These are phyloP conservation scores for Trichoderma sp. DNA, from an alignment of 2,329 filamentous ascomycete genomes.

Conservation along the genomic window DNA sequence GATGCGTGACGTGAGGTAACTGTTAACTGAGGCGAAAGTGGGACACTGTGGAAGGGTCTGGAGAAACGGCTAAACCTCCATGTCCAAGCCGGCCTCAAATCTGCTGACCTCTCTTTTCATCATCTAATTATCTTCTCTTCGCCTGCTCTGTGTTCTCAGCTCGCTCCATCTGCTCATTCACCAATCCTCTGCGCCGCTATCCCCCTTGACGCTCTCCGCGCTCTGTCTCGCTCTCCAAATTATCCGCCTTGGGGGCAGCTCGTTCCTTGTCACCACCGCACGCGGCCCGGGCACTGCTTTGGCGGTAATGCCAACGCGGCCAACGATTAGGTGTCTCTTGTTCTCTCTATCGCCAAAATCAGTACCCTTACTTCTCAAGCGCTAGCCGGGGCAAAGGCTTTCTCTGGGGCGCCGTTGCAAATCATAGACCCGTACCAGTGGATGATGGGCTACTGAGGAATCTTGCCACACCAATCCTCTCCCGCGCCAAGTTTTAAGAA, in stretches of 20 bases:
- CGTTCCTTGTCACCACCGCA: neutral
- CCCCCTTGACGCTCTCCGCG: neutral
- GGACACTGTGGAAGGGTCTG: slow-evolving; percentile 14
- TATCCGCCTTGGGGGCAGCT: neutral
- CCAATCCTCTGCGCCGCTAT: neutral
- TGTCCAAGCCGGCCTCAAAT: slow-evolving; percentile 4
- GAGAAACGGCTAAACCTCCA: slow-evolving; percentile 9
- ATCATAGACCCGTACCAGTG: neutral
- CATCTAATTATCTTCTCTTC: neutral
- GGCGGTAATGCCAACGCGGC: neutral
- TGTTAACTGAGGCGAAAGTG: slow-evolving; percentile 10
- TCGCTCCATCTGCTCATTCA: neutral
- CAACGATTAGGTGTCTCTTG: neutral
- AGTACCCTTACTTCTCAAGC: neutral
- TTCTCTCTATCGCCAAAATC: slow-evolving; percentile 23
- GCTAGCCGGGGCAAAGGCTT: neutral
- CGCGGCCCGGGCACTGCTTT: neutral
- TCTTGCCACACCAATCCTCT: neutral
- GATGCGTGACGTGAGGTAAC: slow-evolving; percentile 16
- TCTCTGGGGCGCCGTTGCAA: neutral
- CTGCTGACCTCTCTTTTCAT: slow-evolving; percentile 14
- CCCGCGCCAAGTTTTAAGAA: neutral
- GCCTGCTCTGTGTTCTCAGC: neutral
- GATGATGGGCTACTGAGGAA: slow-evolving; percentile 2
- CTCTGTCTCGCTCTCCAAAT: neutral